Evolutionary conservation across 148 eudicot genomes (phyloP), one percentile per base, ranked within the genome.

Genomic region (Arctostaphylos glauca): DNA sequence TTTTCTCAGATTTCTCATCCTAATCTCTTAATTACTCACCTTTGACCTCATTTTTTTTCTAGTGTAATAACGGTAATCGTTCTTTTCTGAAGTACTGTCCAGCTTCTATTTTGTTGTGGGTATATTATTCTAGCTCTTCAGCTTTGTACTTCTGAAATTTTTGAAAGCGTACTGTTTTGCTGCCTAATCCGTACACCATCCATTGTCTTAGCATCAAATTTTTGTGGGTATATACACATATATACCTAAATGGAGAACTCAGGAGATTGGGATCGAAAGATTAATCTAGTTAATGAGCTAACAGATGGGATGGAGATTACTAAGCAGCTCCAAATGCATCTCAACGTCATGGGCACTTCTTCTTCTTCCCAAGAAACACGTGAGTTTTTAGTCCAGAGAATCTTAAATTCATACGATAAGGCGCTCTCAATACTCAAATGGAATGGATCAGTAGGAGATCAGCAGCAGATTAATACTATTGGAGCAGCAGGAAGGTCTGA

Each of bases 261-360:
- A 31, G 53, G 56, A 41, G 46, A 80, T 70, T 64, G 62, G 47
- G 85, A 83, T 44, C 78, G 81, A 14, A 74, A 67, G 50, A 84
- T 25, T 10, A 66, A 58, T n/a, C 79, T 87, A 78, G 46, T 86
- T 16, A 77, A 67, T 16, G 90, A 89, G 84, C 82, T 87, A 56
- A 80, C 77, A 3, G 79, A 80, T 83, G 91, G 91, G 56, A 87
- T 80, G 70, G 91, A 89, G 80, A 53, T 84, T 15, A 90, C 88
- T 1, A 82, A 50, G 53, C 90, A 89, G 81, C 91, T 89, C 64
- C 87, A 86, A 71, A 48, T 68, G 15, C 86, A 86, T 84, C 86
- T 87, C 21, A 82, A 87, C 18, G 76, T 54, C 49, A 80, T 85
- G 6, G 31, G 43, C 16, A 77, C 83, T 12, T 72, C 87, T 9